phyloP scores from a whole-genome alignment of 148 eudicot genomes.

The Chenopodium quinoa region DNA sequence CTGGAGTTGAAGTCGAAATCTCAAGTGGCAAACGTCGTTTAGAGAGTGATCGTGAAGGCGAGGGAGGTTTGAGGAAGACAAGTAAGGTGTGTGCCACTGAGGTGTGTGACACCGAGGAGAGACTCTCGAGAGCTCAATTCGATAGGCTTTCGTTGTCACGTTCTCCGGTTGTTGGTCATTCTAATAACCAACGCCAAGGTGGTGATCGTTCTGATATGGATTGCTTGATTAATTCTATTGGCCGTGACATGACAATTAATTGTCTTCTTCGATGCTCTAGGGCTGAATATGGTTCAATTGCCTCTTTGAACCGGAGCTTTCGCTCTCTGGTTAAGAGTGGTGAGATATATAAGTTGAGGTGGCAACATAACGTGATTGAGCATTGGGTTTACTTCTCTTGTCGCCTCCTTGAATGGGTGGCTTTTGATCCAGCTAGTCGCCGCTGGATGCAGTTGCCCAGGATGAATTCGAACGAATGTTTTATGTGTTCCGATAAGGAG shows the following conservation, averaged over 20 bases:
- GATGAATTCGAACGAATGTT: constrained; percentile 66
- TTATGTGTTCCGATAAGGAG: constrained; percentile 73
- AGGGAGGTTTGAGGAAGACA: constrained; percentile 34
- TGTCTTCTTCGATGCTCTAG: constrained; percentile 66
- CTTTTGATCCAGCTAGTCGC: constrained; percentile 70
- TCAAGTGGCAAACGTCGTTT: constrained; percentile 53
- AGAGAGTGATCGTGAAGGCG: constrained; percentile 48
- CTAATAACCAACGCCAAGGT: constrained; percentile 27
- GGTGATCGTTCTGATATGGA: constrained; percentile 43
- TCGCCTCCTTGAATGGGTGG: constrained; percentile 83
- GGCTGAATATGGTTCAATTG: constrained; percentile 62
- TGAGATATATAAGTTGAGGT: constrained; percentile 63
- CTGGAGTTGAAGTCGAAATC: constrained; percentile 30
- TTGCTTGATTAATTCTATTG: constrained; percentile 56
- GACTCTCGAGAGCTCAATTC: constrained; percentile 16
- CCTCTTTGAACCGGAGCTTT: constrained; percentile 61
- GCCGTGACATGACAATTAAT: constrained; percentile 59
- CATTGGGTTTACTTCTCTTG: constrained; percentile 93
- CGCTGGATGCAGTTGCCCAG: constrained; percentile 80
- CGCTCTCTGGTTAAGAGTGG: constrained; percentile 58
- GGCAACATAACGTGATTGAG: constrained; percentile 53
- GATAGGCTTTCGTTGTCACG: constrained; percentile 25
- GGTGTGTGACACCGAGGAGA: constrained; percentile 28
- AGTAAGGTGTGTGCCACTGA: constrained; percentile 32
- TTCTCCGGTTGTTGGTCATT: constrained; percentile 24